Conservation (phyloP, 805 yeast genomes). For the Yamadazyma tumulicola region DNA sequence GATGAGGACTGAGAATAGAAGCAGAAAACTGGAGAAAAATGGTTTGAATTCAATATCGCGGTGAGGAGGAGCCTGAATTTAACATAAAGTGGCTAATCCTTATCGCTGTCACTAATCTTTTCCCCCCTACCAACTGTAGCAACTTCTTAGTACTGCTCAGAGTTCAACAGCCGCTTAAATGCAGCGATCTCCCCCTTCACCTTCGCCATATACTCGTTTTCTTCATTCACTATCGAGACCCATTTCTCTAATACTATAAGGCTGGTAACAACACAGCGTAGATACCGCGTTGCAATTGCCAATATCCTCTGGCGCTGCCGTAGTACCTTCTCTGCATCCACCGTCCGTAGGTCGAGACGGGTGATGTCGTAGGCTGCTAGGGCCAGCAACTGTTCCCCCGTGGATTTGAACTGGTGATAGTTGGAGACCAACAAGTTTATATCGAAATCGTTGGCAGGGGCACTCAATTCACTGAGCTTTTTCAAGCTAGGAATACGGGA, state of each 20-base stretch:
- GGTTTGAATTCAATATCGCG: too few relatives aligned
- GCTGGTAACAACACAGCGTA: constrained; percentile 5
- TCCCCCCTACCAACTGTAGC: too few relatives aligned
- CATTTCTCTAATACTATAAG: constrained; percentile 10
- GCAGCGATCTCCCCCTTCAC: neutral
- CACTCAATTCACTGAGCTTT: neutral
- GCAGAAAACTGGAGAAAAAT: too few relatives aligned
- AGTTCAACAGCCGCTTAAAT: neutral
- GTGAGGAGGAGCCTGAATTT: too few relatives aligned
- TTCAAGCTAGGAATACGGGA: constrained; percentile 2
- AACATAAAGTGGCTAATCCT: too few relatives aligned
- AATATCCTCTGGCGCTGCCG: constrained; percentile 5
- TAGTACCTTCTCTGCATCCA: constrained; percentile 2
- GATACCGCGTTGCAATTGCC: constrained; percentile 3
- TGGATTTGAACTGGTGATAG: constrained; percentile 5
- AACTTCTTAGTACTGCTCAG: too few relatives aligned
- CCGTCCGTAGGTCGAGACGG: constrained; percentile 1
- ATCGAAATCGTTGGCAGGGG: constrained; percentile 3
- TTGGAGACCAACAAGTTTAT: constrained; percentile 8
- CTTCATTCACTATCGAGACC: constrained; percentile 1
- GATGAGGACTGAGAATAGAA: too few relatives aligned
- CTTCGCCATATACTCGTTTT: constrained; percentile 9
- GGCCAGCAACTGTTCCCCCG: constrained; percentile 5
- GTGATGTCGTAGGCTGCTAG: constrained; percentile 6
- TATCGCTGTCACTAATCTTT: too few relatives aligned